Base-by-base conservation (phyloP, 345 rosid species). In the Fremontodendron californicum region DNA sequence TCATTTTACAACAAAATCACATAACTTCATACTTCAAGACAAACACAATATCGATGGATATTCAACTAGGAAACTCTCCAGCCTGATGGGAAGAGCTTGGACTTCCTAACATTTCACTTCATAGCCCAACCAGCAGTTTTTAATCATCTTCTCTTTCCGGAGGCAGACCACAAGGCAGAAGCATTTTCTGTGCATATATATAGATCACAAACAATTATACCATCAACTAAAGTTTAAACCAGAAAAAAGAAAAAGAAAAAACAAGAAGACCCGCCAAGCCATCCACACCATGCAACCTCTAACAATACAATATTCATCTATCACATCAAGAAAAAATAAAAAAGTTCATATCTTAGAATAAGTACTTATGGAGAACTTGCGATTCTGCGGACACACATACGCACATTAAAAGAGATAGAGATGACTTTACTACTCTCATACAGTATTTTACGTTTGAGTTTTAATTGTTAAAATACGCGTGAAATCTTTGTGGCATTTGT, bases 81-180 rank as follows among this genome's bases (percentile, higher is more conserved):
- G 73, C 39, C 57, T 25, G 57, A 27, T 58, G 27, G 27, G 16
- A n/a, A 35, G 29, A 39, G 63, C 62, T 55, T 54, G 6, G 29
- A 37, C 52, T 39, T 52, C 33, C 18, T 19, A 40, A 64, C n/a
- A 31, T 23, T 15, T 29, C 65, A 72, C 39, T 58, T 58, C 64
- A 64, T n/a, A 8, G 25, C 13, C 69, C 13, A 19, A 35, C 2
- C 45, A 35, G 27, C 13, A 35, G 23, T 35, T 64, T n/a, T 64
- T 78, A 93, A 58, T 93, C 98, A 43, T 92, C 98, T 88, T 92
- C 98, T 88, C 98, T 92, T 78, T 95, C 97, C 0, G 96, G 99
- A 13, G 99, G 96, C 43, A 95, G 86, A 54, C 99, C 97, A n/a
- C 98, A 93, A 12, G 98, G 99, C 84, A 90, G 52, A 64, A 93